Percentiles rank a stretch among this genome's conserved stretches.
Conservation (phyloP, 306 rosid species). For the Amphicarpaea edgeworthii region DNA sequence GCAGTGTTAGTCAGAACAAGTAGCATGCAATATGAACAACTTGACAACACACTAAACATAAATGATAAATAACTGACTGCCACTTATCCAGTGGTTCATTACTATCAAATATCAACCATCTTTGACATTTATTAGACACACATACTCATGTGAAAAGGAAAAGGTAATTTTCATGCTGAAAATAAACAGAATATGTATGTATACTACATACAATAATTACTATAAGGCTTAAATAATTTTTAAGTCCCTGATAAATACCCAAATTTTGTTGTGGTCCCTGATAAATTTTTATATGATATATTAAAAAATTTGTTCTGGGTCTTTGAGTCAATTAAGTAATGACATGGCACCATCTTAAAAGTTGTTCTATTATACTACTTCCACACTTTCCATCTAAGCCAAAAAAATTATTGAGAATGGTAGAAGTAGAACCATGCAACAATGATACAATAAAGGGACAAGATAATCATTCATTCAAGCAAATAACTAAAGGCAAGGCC, state of each 20-base stretch:
- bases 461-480: conserved; percentile 11
- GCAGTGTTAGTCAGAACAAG: conserved; percentile 1
- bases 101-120: conserved; percentile 26
- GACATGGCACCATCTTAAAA: no score
- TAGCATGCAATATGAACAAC: not conserved
- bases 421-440: not conserved
- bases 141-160: no score
- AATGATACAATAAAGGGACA: not conserved
- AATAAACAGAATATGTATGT: no score
- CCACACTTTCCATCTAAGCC: not conserved
- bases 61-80: not conserved
- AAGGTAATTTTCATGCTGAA: no score
- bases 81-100: conserved; percentile 10
- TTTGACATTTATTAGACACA: no score
- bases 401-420: not conserved
- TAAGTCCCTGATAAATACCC: no score
- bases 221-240: no score
- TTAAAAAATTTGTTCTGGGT: no score
- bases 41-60: not conserved
- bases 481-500: not conserved
- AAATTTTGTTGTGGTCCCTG: no score
- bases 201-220: no score
- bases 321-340: no score
- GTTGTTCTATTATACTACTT: not conserved
- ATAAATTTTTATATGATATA: no score